Evolutionary conservation across 2,329 filamentous ascomycete species (phyloP).

Genomic region (Pseudocercospora vitis): DNA sequence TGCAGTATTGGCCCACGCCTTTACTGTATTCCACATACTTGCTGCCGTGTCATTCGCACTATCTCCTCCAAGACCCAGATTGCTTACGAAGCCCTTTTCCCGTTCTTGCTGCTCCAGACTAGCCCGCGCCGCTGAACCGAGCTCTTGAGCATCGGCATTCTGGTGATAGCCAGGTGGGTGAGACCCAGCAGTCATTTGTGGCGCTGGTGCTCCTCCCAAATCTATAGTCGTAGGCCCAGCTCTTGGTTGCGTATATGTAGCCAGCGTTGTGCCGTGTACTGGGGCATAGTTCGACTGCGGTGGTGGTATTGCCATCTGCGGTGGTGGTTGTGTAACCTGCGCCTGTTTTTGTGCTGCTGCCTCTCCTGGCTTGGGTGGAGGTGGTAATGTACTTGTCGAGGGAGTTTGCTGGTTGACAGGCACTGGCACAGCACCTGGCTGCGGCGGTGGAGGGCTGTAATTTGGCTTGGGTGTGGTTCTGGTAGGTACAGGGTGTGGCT

Average conservation of each 20-base stretch:
- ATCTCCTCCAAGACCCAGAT: conserved; percentile 29
- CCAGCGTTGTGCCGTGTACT: conserved; percentile 40
- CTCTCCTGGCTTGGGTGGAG: conserved; percentile 44
- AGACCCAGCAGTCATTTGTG: conserved; percentile 28
- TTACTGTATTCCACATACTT: conserved; percentile 41
- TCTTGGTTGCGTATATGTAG: conserved; percentile 16
- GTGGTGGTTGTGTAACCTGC: conserved; percentile 38
- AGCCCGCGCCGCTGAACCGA: conserved; percentile 39
- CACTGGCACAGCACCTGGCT: conserved; percentile 45
- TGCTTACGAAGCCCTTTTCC: conserved; percentile 23
- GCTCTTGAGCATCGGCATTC: conserved; percentile 45
- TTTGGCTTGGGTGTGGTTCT: conserved; percentile 23
- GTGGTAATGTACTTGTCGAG: conserved; percentile 37
- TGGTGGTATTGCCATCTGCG: conserved; percentile 44
- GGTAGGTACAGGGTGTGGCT: conserved; percentile 31
- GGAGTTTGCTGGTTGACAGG: conserved; percentile 34
- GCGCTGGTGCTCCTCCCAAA: conserved; percentile 38
- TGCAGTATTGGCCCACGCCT: conserved; percentile 44
- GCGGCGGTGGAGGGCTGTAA: conserved; percentile 42
- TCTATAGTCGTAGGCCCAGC: conserved; percentile 42
- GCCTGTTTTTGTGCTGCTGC: conserved; percentile 16
- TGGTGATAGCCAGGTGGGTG: conserved; percentile 53
- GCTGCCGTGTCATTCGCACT: conserved; percentile 24
- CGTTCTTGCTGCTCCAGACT: conserved; percentile 35
- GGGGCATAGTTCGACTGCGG: conserved; percentile 41